Evolutionary conservation across 2,329 filamentous ascomycete species (phyloP).

Genomic region (Penicillium hordei): DNA sequence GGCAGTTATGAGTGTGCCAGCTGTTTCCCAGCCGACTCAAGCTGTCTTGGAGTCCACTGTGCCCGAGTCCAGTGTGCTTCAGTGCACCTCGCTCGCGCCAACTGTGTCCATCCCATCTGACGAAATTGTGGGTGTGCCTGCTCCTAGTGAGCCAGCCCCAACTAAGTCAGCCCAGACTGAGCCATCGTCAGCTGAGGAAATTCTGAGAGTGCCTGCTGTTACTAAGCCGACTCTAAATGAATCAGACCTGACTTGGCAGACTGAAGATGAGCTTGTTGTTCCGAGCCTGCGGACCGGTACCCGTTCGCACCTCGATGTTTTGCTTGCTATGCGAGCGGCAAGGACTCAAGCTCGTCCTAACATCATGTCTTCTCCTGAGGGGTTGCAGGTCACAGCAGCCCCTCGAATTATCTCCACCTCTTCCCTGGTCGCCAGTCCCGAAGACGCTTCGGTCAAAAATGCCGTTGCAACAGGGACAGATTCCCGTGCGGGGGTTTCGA

Average conservation of each 20-base stretch:
- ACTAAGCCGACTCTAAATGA: not conserved
- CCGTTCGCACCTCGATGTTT: not conserved
- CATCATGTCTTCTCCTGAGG: not conserved
- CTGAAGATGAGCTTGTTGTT: not conserved
- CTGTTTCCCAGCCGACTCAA: not conserved
- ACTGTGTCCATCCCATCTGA: not conserved
- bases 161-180: not conserved
- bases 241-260: not conserved
- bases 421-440: not conserved
- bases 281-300: not conserved
- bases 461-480: conserved; percentile 4
- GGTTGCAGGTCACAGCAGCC: conserved; percentile 3
- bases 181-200: not conserved
- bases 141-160: not conserved
- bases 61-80: not conserved
- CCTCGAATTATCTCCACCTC: not conserved
- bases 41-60: not conserved
- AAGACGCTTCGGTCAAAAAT: conserved; percentile 1
- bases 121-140: not conserved
- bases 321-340: not conserved
- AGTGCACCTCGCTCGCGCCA: not conserved
- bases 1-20: not conserved
- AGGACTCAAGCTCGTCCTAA: not conserved
- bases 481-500: conserved; percentile 10
- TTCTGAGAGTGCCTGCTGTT: not conserved